Conservation (phyloP, 2,329 filamentous ascomycete species). For the Verticillium tricorpus region DNA sequence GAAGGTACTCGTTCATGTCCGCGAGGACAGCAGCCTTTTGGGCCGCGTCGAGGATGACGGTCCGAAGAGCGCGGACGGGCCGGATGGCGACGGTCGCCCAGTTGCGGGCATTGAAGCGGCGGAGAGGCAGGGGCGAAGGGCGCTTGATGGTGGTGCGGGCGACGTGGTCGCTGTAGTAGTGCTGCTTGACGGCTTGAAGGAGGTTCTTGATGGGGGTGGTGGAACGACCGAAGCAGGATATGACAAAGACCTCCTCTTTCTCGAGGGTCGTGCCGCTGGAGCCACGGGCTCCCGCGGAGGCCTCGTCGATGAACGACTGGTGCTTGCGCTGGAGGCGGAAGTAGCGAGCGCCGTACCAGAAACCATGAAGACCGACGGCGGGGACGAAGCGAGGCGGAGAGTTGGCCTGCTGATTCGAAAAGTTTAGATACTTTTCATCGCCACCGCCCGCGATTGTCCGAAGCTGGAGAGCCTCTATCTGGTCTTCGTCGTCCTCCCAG, state of each 20-base stretch:
- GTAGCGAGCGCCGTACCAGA: constrained; percentile 50
- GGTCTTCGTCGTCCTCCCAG: constrained; percentile 53
- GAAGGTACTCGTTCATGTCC: constrained; percentile 76
- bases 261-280: constrained; percentile 19
- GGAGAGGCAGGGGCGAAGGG: constrained; percentile 40
- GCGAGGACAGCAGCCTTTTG: constrained; percentile 63
- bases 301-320: constrained; percentile 34
- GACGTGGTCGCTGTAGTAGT: constrained; percentile 46
- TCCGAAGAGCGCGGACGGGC: constrained; percentile 67
- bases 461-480: constrained; percentile 32
- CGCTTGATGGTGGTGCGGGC: constrained; percentile 56
- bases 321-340: constrained; percentile 43
- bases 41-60: constrained; percentile 65
- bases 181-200: constrained; percentile 46
- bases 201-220: constrained; percentile 51
- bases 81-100: constrained; percentile 58
- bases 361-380: constrained; percentile 46
- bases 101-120: constrained; percentile 30
- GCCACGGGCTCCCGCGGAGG: constrained; percentile 19
- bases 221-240: constrained; percentile 50
- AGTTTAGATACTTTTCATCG: constrained; percentile 46
- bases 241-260: constrained; percentile 46
- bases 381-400: constrained; percentile 49
- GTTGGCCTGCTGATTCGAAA: constrained; percentile 52
- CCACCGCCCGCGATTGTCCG: constrained; percentile 29